phyloP scores from a whole-genome alignment of 768 basidiomycete species.

The Cyclocybe cylindracea region DNA sequence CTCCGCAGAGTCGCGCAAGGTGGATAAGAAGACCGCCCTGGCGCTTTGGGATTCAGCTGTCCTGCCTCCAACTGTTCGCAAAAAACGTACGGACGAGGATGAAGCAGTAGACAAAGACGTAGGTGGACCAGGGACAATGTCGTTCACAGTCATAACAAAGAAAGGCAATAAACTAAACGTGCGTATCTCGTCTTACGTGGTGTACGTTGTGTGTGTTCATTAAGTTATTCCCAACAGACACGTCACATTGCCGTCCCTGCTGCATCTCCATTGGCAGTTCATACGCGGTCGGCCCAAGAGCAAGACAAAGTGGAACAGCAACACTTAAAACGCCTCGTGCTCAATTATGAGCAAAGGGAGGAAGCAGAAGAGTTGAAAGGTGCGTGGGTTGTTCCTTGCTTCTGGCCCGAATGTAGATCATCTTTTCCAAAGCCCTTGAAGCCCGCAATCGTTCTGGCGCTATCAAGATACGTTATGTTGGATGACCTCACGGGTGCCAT shows the following conservation, averaged over 20 bases:
- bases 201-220: conserved; percentile 1
- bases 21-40: conserved; percentile 85
- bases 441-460: conserved; percentile 64
- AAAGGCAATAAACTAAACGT: conserved; percentile 93
- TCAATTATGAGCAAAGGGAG: conserved; percentile 89
- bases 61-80: conserved; percentile 63
- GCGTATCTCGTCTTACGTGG: conserved; percentile 17
- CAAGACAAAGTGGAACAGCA: conserved; percentile 97
- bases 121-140: conserved; percentile 60
- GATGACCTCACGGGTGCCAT: conserved; percentile 37
- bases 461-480: conserved; percentile 78
- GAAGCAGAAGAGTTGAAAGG: conserved; percentile 84
- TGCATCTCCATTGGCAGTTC: conserved; percentile 84
- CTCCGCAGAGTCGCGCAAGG: conserved; percentile 78
- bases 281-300: conserved; percentile 87
- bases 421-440: conserved; percentile 54
- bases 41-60: conserved; percentile 90
- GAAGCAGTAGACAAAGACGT: conserved; percentile 41
- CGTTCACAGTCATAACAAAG: conserved; percentile 91
- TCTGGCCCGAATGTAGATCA: background rate
- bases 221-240: conserved; percentile 44
- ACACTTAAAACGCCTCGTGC: conserved; percentile 92
- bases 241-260: conserved; percentile 90
- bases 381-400: conserved; percentile 19
- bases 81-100: conserved; percentile 66